These are phyloP conservation scores for Apiospora saccharicola DNA, from an alignment of 2,329 filamentous ascomycete genomes.

Conservation along the genomic window DNA sequence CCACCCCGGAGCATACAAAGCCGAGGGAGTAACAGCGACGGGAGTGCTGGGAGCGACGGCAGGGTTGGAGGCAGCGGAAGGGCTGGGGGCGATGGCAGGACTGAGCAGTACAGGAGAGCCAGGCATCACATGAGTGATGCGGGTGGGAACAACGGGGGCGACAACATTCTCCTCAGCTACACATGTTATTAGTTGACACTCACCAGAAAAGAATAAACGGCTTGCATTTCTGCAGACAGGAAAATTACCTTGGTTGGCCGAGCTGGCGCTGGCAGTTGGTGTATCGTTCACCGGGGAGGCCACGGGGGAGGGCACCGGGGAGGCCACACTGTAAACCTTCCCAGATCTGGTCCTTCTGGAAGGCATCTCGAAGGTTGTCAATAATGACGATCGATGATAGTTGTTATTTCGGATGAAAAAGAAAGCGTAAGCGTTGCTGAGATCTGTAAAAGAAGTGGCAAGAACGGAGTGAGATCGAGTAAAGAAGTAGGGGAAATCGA, in stretches of 20 bases:
- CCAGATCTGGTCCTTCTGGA: neutral
- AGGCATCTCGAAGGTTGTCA: neutral
- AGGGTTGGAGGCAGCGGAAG: neutral
- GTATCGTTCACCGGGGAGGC: neutral
- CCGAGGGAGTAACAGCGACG: neutral
- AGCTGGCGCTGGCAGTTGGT: neutral
- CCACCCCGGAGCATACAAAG: neutral
- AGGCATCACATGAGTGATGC: too few species aligned
- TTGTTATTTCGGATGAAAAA: neutral
- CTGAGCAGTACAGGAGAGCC: too few species aligned
- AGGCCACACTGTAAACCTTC: neutral
- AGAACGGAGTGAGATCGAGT: neutral
- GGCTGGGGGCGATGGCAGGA: neutral
- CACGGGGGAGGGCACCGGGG: neutral
- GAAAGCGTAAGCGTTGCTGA: neutral
- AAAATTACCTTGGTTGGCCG: constrained; percentile 11
- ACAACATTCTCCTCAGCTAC: neutral
- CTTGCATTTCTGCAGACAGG: neutral
- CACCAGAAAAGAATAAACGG: neutral
- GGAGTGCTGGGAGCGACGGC: neutral
- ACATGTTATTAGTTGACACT: neutral
- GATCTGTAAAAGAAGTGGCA: neutral
- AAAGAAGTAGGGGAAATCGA: neutral
- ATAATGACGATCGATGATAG: neutral
- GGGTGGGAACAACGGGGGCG: neutral